phyloP scores from a whole-genome alignment of 805 yeast species.

The Candida maesae region DNA sequence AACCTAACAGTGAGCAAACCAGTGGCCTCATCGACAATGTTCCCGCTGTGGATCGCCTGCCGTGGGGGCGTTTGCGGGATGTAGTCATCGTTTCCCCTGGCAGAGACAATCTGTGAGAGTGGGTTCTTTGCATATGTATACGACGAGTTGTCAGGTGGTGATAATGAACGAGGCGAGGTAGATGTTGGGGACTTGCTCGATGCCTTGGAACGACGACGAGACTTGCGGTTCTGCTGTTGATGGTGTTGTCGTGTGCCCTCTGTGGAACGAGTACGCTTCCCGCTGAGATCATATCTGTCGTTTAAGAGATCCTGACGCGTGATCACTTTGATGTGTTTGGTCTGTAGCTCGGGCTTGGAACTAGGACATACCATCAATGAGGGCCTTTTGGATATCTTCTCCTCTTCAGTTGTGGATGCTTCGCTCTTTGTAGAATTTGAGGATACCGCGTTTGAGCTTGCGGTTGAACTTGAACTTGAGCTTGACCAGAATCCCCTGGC shows the following conservation, averaged over 20 bases:
- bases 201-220: background rate
- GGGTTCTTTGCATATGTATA: background rate
- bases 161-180: background rate
- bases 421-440: no score
- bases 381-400: no score
- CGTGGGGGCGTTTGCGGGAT: background rate
- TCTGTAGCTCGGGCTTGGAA: conserved; percentile 12
- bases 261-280: conserved; percentile 2
- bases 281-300: conserved; percentile 14
- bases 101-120: background rate
- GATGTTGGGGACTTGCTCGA: background rate
- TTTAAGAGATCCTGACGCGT: conserved; percentile 26
- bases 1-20: conserved; percentile 1
- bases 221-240: background rate
- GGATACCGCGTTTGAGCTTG: no score
- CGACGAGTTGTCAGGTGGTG: background rate
- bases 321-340: conserved; percentile 23
- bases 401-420: no score
- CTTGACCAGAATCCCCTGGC: background rate
- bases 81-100: background rate
- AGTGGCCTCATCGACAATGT: conserved; percentile 4
- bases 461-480: no score
- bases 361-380: no score
- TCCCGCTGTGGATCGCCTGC: conserved; percentile 2
- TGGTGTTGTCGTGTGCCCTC: background rate